Evolutionary conservation across 345 rosid species (phyloP).

Genomic region (Eucalyptus erythrocorys): DNA sequence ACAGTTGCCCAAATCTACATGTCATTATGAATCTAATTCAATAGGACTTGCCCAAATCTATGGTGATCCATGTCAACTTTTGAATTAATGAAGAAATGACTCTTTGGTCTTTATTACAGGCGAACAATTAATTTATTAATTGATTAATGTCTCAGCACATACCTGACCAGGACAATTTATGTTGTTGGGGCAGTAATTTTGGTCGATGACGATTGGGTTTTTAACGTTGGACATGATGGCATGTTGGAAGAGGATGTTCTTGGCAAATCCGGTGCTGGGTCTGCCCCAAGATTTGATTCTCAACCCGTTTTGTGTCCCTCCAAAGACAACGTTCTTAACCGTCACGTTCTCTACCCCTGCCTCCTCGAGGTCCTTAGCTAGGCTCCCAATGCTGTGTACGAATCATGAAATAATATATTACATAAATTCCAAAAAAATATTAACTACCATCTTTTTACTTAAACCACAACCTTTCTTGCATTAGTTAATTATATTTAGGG

Average conservation of each 20-base stretch:
- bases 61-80: not conserved
- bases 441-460: not conserved
- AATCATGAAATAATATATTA: not conserved
- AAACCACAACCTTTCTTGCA: not conserved
- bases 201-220: slow-evolving; percentile 49
- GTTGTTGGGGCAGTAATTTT: slow-evolving; percentile 21
- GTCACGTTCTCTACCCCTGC: slow-evolving; percentile 50
- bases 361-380: slow-evolving; percentile 33
- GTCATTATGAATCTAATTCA: not conserved
- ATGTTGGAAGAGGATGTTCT: slow-evolving; percentile 43
- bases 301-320: slow-evolving; percentile 40
- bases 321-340: slow-evolving; percentile 18
- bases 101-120: not conserved
- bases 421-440: not conserved
- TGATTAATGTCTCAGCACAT: not conserved
- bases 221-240: slow-evolving; percentile 31
- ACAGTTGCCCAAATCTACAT: not conserved
- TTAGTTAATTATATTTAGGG: not conserved
- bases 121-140: not conserved
- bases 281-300: slow-evolving; percentile 73
- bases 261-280: slow-evolving; percentile 40
- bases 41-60: not conserved
- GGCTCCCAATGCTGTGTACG: slow-evolving; percentile 44
- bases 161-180: slow-evolving; percentile 15
- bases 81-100: not conserved